A percentile compares a stretch with the other conserved stretches of the same genome.
These are phyloP conservation scores for Fusarium stilboides DNA, from an alignment of 2,329 filamentous ascomycete species.

Conservation along the genomic window DNA sequence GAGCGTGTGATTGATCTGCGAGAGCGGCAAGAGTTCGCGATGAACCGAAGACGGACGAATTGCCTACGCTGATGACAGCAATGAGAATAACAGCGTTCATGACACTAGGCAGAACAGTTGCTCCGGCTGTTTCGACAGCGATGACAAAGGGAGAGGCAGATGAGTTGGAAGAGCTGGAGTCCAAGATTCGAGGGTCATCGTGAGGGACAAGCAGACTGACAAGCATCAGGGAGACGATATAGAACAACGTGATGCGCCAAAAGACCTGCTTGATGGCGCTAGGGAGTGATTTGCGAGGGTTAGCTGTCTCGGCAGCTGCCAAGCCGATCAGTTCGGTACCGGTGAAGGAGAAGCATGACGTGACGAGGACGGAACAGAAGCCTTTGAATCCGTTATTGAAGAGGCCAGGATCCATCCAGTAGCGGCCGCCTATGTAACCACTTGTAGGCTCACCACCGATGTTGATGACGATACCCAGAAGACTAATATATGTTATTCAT, in stretches of 20 bases:
- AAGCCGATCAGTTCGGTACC: constrained; percentile 83
- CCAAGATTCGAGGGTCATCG: constrained; percentile 74
- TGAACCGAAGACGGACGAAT: constrained; percentile 92
- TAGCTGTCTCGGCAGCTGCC: constrained; percentile 83
- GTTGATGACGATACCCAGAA: constrained; percentile 88
- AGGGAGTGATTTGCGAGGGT: constrained; percentile 84
- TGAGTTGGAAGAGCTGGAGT: constrained; percentile 71
- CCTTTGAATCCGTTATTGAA: constrained; percentile 88
- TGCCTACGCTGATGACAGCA: constrained; percentile 90
- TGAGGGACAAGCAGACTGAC: constrained; percentile 88
- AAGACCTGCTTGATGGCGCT: constrained; percentile 96
- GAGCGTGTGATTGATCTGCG: constrained; percentile 88
- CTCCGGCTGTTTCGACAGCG: constrained; percentile 88
- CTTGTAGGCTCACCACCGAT: constrained; percentile 80
- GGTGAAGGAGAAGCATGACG: constrained; percentile 81
- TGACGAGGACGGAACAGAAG: constrained; percentile 81
- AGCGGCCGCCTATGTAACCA: constrained; percentile 83
- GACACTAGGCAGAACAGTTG: constrained; percentile 82
- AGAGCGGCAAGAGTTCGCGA: constrained; percentile 91
- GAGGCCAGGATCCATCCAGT: constrained; percentile 85
- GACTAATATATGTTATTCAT: constrained; percentile 60
- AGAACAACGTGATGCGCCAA: constrained; percentile 93
- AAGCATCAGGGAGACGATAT: constrained; percentile 84
- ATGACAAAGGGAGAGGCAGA: constrained; percentile 93
- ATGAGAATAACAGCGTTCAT: constrained; percentile 97